Conservation (phyloP, 179 eudicot genomes). For the Beta corolliflora region DNA sequence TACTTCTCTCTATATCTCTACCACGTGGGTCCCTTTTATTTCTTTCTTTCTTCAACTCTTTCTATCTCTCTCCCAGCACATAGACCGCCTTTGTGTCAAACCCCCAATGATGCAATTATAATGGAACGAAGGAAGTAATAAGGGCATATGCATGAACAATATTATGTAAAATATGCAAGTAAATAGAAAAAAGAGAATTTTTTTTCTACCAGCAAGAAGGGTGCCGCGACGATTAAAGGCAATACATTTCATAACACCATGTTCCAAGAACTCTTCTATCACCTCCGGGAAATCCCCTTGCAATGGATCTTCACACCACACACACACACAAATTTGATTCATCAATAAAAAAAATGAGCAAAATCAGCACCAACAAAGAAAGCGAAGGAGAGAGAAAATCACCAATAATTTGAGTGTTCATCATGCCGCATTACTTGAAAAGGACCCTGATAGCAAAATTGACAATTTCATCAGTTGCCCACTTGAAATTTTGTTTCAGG, state of each 20-base stretch:
- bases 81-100: no score
- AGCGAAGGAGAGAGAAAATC: background rate
- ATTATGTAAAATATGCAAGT: no score
- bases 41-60: no score
- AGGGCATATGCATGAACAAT: no score
- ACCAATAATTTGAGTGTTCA: constrained; percentile 13
- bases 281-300: constrained; percentile 98
- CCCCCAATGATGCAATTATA: no score
- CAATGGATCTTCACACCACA: constrained; percentile 65
- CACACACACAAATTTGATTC: background rate
- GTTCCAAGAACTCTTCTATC: constrained; percentile 90
- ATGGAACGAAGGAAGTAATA: no score
- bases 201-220: constrained; percentile 83
- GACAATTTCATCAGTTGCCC: background rate
- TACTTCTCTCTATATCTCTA: no score
- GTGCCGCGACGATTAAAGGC: constrained; percentile 98
- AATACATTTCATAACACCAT: constrained; percentile 88
- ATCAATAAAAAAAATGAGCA: background rate
- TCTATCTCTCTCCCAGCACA: no score
- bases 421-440: background rate
- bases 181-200: background rate
- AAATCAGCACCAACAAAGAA: background rate
- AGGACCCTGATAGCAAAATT: background rate
- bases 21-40: no score
- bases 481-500: background rate